A percentile compares a stretch with the other conserved stretches of the same genome.
phyloP scores from a whole-genome alignment of 805 yeast species.

The Schwanniomyces sp. region DNA sequence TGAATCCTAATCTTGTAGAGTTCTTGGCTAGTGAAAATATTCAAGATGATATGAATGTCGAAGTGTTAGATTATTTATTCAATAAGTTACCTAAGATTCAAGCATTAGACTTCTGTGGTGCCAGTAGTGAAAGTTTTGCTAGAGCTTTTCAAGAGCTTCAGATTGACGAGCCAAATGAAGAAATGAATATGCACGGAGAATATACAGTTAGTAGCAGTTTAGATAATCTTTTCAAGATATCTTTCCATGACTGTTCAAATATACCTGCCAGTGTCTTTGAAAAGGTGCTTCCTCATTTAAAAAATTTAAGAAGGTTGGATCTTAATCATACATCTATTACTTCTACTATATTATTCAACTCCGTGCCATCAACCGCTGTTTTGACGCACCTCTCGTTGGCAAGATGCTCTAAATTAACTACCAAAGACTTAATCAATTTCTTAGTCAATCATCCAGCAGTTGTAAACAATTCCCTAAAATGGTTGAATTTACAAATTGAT shows the following conservation, averaged over 20 bases:
- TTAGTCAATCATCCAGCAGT: conserved; percentile 71
- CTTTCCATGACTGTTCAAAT: conserved; percentile 88
- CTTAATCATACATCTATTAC: conserved; percentile 78
- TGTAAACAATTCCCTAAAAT: conserved; percentile 46
- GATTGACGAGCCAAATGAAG: conserved; percentile 20
- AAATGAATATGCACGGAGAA: conserved; percentile 5
- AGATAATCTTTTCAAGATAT: conserved; percentile 44
- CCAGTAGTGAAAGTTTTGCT: conserved; percentile 64
- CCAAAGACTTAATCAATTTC: conserved; percentile 69
- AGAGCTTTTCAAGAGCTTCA: conserved; percentile 50
- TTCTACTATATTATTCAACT: conserved; percentile 53
- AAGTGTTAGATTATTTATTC: conserved; percentile 57
- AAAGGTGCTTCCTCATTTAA: conserved; percentile 56
- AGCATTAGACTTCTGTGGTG: conserved; percentile 86
- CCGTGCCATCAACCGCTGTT: conserved; percentile 54
- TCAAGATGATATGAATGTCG: conserved; percentile 71
- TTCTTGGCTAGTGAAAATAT: conserved; percentile 84
- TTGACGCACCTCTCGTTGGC: conserved; percentile 73
- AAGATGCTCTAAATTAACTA: conserved; percentile 59
- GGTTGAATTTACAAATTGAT: conserved; percentile 69
- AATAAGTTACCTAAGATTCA: conserved; percentile 55
- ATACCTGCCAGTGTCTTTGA: conserved; percentile 57
- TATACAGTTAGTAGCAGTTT: conserved; percentile 3
- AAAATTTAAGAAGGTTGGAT: conserved; percentile 65
- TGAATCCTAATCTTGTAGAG: conserved; percentile 70